Evolutionary conservation across 805 yeast genomes (phyloP).

Genomic region (Ogataea parapolymorpha): DNA sequence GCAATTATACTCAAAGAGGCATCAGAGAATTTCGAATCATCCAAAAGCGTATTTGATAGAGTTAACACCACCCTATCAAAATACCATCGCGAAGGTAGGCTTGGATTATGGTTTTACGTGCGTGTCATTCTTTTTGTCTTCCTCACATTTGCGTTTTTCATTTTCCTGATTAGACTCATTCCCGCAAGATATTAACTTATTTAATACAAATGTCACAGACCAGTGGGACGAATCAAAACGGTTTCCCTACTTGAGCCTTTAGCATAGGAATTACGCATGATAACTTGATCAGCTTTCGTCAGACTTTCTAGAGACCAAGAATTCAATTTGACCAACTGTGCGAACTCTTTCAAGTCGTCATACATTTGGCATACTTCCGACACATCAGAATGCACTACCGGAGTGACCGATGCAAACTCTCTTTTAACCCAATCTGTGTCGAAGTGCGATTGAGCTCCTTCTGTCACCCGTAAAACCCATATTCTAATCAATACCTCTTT

Average conservation of each 20-base stretch:
- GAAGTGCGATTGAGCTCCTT: slow-evolving; percentile 2
- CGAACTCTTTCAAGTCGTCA: no score
- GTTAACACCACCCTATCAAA: slow-evolving; percentile 28
- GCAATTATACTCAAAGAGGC: slow-evolving; percentile 33
- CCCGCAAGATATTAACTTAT: slow-evolving; percentile 34
- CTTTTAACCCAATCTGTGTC: slow-evolving; percentile 16
- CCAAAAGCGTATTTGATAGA: slow-evolving; percentile 26
- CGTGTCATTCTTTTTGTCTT: slow-evolving; percentile 24
- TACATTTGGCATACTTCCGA: no score
- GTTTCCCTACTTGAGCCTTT: slow-evolving; percentile 27
- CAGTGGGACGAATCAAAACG: slow-evolving; percentile 22
- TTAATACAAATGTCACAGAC: neutral
- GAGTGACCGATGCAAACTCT: slow-evolving; percentile 7
- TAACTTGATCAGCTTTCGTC: slow-evolving; percentile 12
- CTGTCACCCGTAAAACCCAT: slow-evolving; percentile 21
- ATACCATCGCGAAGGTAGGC: slow-evolving; percentile 33
- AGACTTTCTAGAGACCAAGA: slow-evolving; percentile 8
- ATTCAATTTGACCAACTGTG: neutral
- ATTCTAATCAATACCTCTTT: slow-evolving; percentile 21
- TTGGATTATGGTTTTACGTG: slow-evolving; percentile 34
- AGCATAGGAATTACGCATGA: slow-evolving; percentile 21
- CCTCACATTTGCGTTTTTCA: slow-evolving; percentile 24
- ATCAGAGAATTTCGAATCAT: slow-evolving; percentile 31
- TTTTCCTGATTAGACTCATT: slow-evolving; percentile 29
- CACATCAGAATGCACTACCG: no score